Base-by-base conservation (phyloP, 2,329 filamentous ascomycete species). In the Ceratocystis alfenasii region DNA sequence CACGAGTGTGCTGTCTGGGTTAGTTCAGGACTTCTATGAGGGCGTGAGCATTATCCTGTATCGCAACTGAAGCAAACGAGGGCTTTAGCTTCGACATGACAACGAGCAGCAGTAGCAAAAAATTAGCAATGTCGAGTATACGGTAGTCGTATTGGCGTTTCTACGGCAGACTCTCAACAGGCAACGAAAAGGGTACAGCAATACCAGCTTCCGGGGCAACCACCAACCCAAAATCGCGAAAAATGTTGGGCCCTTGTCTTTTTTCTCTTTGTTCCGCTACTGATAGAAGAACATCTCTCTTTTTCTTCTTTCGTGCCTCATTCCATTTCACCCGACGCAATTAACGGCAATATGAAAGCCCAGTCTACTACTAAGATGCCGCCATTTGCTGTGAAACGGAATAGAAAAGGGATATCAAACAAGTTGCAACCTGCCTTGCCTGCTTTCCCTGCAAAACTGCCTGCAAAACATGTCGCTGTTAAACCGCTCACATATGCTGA, bases 401-500 rank as follows among this genome's bases (percentile, higher is more conserved):
- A 41, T 41, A 41, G 36, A 41, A 41, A 41, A 41, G 36, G 3
- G 28, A n/a, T 1, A 30, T 6, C 4, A 22, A 12, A 10, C 53
- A 57, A 57, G 53, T 30, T 57, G 12, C 53, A 57, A 30, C 22
- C 53, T 57, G 53, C 53, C 6, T 25, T 57, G 2, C 53, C 53
- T 30, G 53, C 3, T n/a, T 28, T 30, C 5, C 8, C 53, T 28
- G 53, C 53, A 12, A 57, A 30, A 17, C 25, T 33, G 22, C 17
- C 53, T 30, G 28, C 28, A 7, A 57, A 57, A 28, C 53, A 8
- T 15, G 53, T 30, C 53, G 12, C 5, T n/a, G 53, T 57, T 25
- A 57, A 57, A 22, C 25, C 25, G 28, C 53, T 57, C 53, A 57
- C 53, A 33, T 57, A 57, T 22, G 53, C 53, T 30, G 53, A 57